These are phyloP conservation scores for Paramecium tetraurelia DNA, from an alignment of 73 alveolate species.

Conservation along the genomic window DNA sequence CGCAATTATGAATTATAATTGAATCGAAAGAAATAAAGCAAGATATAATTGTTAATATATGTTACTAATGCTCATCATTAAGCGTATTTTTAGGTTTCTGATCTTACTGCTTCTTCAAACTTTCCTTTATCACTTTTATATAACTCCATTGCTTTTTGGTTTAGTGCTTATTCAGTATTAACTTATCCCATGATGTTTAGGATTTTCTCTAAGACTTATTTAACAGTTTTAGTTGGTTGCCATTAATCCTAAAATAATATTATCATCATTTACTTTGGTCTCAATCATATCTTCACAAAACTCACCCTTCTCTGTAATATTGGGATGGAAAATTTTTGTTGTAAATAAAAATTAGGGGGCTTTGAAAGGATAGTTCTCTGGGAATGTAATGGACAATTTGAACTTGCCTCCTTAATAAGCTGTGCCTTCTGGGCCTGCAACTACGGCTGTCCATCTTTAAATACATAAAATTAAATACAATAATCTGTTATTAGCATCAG, in stretches of 20 bases:
- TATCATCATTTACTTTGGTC: slow-evolving; percentile 19
- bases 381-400: slow-evolving; percentile 44
- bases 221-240: slow-evolving; percentile 61
- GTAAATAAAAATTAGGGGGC: slow-evolving; percentile 63
- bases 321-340: slow-evolving; percentile 66
- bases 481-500: slow-evolving; percentile 2
- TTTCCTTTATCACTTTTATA: slow-evolving; percentile 47
- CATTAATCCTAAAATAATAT: slow-evolving; percentile 11
- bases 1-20: background rate
- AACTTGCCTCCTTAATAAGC: slow-evolving; percentile 67
- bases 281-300: slow-evolving; percentile 64
- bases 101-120: slow-evolving; percentile 49
- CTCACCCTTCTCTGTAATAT: slow-evolving; percentile 65
- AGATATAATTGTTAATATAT: background rate
- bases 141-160: slow-evolving; percentile 61
- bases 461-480: background rate
- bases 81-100: slow-evolving; percentile 9
- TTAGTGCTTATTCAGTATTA: slow-evolving; percentile 59
- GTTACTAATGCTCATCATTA: background rate
- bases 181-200: slow-evolving; percentile 56
- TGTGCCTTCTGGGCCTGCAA: slow-evolving; percentile 65
- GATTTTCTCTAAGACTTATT: slow-evolving; percentile 57
- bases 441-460: slow-evolving; percentile 59
- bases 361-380: slow-evolving; percentile 73
- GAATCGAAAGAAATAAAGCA: background rate